Evolutionary conservation across 169 alveolate species (phyloP).

Genomic region (Plasmodium vivax): DNA sequence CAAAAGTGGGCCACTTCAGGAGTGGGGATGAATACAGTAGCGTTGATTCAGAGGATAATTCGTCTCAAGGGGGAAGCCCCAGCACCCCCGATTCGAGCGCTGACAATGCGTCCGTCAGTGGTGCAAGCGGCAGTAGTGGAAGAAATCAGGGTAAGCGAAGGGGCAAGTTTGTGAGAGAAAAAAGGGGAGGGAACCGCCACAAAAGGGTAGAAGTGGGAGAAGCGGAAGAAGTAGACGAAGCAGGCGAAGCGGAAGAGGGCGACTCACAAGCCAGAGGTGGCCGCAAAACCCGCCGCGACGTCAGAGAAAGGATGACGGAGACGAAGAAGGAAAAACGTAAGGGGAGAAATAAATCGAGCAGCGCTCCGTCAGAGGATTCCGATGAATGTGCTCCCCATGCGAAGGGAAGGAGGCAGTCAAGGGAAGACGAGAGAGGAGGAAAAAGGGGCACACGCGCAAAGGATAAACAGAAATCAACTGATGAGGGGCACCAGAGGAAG

Average conservation of each 20-base stretch:
- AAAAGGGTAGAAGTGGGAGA: background rate
- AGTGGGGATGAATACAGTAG: background rate
- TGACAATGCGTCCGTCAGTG: background rate
- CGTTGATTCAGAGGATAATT: background rate
- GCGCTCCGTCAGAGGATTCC: background rate
- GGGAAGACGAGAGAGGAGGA: background rate
- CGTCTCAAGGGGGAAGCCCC: background rate
- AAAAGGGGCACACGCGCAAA: background rate
- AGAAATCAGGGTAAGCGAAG: slow-evolving; percentile 22
- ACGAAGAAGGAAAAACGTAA: background rate
- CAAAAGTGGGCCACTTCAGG: background rate
- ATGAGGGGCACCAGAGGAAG: background rate
- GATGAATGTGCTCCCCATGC: background rate
- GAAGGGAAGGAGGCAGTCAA: background rate
- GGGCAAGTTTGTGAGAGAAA: background rate
- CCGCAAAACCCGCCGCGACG: background rate
- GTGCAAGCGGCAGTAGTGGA: background rate
- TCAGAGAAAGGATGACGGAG: background rate
- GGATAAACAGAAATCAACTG: background rate
- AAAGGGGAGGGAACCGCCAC: background rate
- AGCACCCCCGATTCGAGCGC: background rate
- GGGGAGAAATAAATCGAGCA: background rate
- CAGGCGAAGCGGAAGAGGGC: background rate
- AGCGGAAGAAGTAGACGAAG: background rate
- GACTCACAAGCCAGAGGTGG: background rate